A percentile compares a stretch with the other conserved stretches of the same genome.
Evolutionary conservation across 2,329 filamentous ascomycete species (phyloP).

Genomic region (Venturia oleaginea): DNA sequence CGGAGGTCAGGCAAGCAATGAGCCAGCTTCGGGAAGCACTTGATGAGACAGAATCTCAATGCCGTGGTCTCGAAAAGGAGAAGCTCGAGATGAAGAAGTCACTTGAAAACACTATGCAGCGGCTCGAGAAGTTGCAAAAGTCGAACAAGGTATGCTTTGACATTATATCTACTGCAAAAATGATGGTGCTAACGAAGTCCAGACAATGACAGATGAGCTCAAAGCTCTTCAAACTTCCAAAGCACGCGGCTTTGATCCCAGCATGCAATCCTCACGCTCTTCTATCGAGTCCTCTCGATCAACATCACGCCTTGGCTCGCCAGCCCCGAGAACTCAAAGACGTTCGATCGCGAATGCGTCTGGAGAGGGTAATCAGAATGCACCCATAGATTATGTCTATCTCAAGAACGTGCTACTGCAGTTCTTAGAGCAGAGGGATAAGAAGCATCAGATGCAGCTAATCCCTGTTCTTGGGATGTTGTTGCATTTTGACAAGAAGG

Average conservation of each 20-base stretch:
- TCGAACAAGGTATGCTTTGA: slow-evolving; percentile 41
- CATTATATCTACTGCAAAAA: background rate
- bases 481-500: slow-evolving; percentile 68
- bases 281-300: slow-evolving; percentile 47
- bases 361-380: slow-evolving; percentile 7
- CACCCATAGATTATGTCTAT: slow-evolving; percentile 53
- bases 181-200: slow-evolving; percentile 18
- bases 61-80: slow-evolving; percentile 69
- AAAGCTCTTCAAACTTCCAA: slow-evolving; percentile 37
- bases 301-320: slow-evolving; percentile 37
- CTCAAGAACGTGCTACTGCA: slow-evolving; percentile 74
- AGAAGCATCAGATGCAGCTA: slow-evolving; percentile 63
- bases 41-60: slow-evolving; percentile 79
- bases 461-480: slow-evolving; percentile 70
- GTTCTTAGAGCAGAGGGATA: slow-evolving; percentile 73
- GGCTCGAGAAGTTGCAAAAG: slow-evolving; percentile 72
- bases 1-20: slow-evolving; percentile 69
- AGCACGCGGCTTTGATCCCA: slow-evolving; percentile 31
- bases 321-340: slow-evolving; percentile 31
- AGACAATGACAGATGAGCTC: slow-evolving; percentile 50
- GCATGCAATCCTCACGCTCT: slow-evolving; percentile 46
- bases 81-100: slow-evolving; percentile 64
- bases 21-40: slow-evolving; percentile 68
- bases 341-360: slow-evolving; percentile 21
- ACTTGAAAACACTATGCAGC: slow-evolving; percentile 67